Percentiles rank a stretch among this genome's conserved stretches.
These are phyloP conservation scores for Beauveria bassiana DNA, from an alignment of 2,329 filamentous ascomycete genomes.

Conservation along the genomic window DNA sequence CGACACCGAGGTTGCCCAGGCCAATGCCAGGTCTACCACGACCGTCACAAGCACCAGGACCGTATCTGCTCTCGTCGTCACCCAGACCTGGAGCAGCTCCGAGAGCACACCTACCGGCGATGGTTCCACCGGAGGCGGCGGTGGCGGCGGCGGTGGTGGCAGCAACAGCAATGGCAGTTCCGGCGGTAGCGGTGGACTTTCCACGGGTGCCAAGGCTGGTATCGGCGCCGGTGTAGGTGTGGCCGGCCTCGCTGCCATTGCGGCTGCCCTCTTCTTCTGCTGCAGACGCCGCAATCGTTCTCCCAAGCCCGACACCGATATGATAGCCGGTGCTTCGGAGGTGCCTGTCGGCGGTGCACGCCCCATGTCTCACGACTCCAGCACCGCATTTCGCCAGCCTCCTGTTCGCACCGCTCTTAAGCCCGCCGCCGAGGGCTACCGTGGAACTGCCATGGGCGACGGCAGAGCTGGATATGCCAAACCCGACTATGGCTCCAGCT, in stretches of 20 bases:
- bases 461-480: conserved; percentile 33
- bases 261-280: conserved; percentile 22
- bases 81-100: conserved; percentile 24
- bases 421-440: conserved; percentile 27
- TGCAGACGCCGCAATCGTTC: conserved; percentile 21
- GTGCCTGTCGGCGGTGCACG: conserved; percentile 31
- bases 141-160: conserved; percentile 11
- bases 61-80: conserved; percentile 6
- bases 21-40: conserved; percentile 29
- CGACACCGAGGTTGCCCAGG: conserved; percentile 26
- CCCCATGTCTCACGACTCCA: conserved; percentile 24
- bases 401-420: conserved; percentile 21
- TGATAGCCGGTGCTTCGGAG: conserved; percentile 34
- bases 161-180: conserved; percentile 10
- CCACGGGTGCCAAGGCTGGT: conserved; percentile 35
- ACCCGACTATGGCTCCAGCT: conserved; percentile 26
- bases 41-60: conserved; percentile 30
- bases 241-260: conserved; percentile 27
- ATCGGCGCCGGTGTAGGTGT: conserved; percentile 34
- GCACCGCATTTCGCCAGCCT: conserved; percentile 19
- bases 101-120: conserved; percentile 19
- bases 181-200: conserved; percentile 23
- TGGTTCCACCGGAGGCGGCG: conserved; percentile 6
- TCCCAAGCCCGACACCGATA: conserved; percentile 29
- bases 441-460: conserved; percentile 31